Conservation (phyloP, 2,329 filamentous ascomycete species). For the Fusarium xyrophilum region DNA sequence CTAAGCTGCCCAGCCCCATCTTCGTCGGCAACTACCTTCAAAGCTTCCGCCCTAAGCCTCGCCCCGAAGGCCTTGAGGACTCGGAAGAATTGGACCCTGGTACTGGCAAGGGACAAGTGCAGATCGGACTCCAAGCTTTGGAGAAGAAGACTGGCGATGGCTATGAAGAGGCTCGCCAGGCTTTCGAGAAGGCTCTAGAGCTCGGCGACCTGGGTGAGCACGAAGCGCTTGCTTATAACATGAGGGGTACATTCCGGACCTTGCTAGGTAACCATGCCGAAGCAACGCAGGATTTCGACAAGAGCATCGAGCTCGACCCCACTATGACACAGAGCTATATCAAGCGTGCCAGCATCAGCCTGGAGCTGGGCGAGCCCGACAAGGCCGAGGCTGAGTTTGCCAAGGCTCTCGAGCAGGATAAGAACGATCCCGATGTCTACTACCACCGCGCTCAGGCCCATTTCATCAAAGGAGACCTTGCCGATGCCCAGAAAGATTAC, state of each 20-base stretch:
- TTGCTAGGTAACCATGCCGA: slow-evolving; percentile 85
- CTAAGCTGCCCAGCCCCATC: slow-evolving; percentile 91
- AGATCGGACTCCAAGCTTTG: slow-evolving; percentile 81
- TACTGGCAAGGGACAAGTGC: slow-evolving; percentile 84
- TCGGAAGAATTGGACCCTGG: slow-evolving; percentile 77
- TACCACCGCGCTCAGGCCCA: slow-evolving; percentile 98
- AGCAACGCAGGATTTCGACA: slow-evolving; percentile 85
- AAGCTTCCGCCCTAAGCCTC: slow-evolving; percentile 87
- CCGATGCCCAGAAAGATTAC: slow-evolving; percentile 95
- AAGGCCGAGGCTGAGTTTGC: slow-evolving; percentile 88
- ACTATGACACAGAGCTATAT: slow-evolving; percentile 95
- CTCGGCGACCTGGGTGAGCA: slow-evolving; percentile 79
- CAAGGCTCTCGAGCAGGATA: slow-evolving; percentile 82
- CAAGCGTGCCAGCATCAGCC: slow-evolving; percentile 97
- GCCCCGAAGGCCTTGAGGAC: slow-evolving; percentile 84
- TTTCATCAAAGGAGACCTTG: slow-evolving; percentile 95
- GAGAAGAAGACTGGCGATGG: slow-evolving; percentile 87
- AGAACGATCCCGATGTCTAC: slow-evolving; percentile 93
- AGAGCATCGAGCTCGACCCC: slow-evolving; percentile 89
- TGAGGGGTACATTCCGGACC: slow-evolving; percentile 95
- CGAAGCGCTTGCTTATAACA: slow-evolving; percentile 93
- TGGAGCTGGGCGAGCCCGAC: slow-evolving; percentile 89
- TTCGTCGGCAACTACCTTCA: slow-evolving; percentile 99
- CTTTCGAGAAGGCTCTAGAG: slow-evolving; percentile 89
- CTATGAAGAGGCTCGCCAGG: slow-evolving; percentile 84